Base-by-base conservation (phyloP, 306 rosid species). In the Luffa aegyptiaca region DNA sequence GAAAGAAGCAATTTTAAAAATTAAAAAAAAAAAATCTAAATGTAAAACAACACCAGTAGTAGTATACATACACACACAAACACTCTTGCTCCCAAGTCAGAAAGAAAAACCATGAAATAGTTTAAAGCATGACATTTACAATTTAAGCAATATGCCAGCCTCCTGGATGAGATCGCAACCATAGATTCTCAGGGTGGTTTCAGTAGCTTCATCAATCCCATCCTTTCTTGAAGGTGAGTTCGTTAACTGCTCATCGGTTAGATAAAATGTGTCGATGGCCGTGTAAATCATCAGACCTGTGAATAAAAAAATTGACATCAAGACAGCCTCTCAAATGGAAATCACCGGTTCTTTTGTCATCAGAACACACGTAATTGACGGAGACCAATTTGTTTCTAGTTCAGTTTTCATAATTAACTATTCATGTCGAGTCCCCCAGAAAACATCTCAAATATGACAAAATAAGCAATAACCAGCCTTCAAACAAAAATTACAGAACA, bases 91-190 rank as follows among this genome's bases (percentile, higher is more conserved):
- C 33, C 45, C 4, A 75, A 20, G 16, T 3, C 26, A 0, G 16
- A 18, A 75, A 16, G 3, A 33, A 57, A 57, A 51, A 58, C 16
- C 51, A 79, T 48, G 51, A 62, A 79, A 1, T 16, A 13, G 69
- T 17, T 33, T 4, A 64, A 83, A 76, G 76, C 53, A 76, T 11
- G 1, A 83, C 81, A 87, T 82, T 92, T 26, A 94, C 97, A 92
- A 41, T 70, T 87, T 81, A 80, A 94, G 98, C 85, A 94, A 85
- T 84, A 94, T 94, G 82, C 97, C 98, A 76, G 97, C 92, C 82
- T 94, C 97, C 82, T 94, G 98, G 61, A 94, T 84, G 85, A 94
- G 94, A 91, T 92, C 97, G 49, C 97, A 94, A 82, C 98, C 97
- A 80, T 91, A 91, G 84, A 90, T 90, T 88, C 98, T 85, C 73